Conservation (phyloP, 257 asterid genomes). For the Leptodermis oblonga region DNA sequence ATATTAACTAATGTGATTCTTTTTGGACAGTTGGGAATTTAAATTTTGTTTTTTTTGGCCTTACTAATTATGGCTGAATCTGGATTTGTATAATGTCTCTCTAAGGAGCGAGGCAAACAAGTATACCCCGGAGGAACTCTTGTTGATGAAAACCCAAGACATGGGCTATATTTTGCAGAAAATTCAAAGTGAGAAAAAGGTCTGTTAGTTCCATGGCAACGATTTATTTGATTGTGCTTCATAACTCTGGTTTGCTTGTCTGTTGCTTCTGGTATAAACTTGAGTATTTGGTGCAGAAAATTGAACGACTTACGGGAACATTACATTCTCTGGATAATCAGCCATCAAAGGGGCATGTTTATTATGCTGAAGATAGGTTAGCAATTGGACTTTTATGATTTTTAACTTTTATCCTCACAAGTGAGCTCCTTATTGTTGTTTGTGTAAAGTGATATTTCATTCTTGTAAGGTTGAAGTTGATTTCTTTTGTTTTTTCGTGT, state of each 20-base stretch:
- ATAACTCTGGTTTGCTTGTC: not conserved
- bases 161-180: conserved; percentile 75
- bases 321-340: conserved; percentile 57
- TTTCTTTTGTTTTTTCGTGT: not conserved
- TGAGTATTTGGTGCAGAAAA: conserved; percentile 58
- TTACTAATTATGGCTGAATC: conserved; percentile 1
- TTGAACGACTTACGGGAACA: conserved; percentile 49
- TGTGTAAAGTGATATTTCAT: not conserved
- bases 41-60: not conserved
- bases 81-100: conserved; percentile 18
- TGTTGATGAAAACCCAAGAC: conserved; percentile 93
- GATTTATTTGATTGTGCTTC: not conserved
- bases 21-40: not conserved
- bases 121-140: conserved; percentile 68
- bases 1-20: not conserved
- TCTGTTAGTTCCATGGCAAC: conserved; percentile 12
- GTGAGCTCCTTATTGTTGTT: not conserved
- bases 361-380: conserved; percentile 81
- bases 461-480: not conserved
- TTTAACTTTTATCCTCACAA: not conserved
- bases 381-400: conserved; percentile 12
- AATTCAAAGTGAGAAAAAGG: conserved; percentile 90
- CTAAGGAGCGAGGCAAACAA: conserved; percentile 73
- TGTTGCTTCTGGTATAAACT: conserved; percentile 2
- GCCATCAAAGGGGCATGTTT: conserved; percentile 50